Conservation (phyloP, 2,329 filamentous ascomycete species). For the Tolypocladium ophioglossoides region DNA sequence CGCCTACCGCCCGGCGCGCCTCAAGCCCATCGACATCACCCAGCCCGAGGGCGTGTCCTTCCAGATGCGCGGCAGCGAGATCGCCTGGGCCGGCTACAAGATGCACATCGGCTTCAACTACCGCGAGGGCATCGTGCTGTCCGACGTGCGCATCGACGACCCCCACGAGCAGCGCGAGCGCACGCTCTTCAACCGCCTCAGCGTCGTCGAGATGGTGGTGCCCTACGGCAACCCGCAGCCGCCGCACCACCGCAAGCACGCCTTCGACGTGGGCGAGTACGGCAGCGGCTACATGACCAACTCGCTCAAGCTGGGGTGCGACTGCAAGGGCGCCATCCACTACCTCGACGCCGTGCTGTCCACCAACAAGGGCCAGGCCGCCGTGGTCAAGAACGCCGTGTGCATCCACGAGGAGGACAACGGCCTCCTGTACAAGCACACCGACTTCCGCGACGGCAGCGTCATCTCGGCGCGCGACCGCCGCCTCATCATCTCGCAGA, state of each 20-base stretch:
- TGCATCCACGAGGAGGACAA: constrained; percentile 29
- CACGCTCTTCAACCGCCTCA: constrained; percentile 56
- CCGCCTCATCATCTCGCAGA: constrained; percentile 51
- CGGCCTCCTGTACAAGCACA: constrained; percentile 55
- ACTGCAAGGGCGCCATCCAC: constrained; percentile 52
- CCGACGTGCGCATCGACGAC: constrained; percentile 57
- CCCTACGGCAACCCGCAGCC: constrained; percentile 55
- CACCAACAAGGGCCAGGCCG: constrained; percentile 40
- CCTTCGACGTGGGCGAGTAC: constrained; percentile 60
- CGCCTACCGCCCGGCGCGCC: constrained; percentile 21
- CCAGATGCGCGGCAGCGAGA: constrained; percentile 34
- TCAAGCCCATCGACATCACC: constrained; percentile 28
- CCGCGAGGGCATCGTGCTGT: constrained; percentile 59
- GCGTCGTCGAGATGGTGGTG: constrained; percentile 61
- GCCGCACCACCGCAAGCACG: constrained; percentile 56
- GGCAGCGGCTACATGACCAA: constrained; percentile 57
- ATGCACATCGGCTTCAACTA: constrained; percentile 65
- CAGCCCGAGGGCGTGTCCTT: constrained; percentile 31
- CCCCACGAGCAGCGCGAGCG: constrained; percentile 28
- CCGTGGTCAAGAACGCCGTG: constrained; percentile 49
- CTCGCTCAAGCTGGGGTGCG: constrained; percentile 50
- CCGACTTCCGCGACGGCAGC: constrained; percentile 49
- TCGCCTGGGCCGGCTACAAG: constrained; percentile 55
- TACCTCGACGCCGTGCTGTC: constrained; percentile 28
- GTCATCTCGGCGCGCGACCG: constrained; percentile 47